These are phyloP conservation scores for Sistotremastrum suecicum DNA, from an alignment of 768 basidiomycete genomes.

Conservation along the genomic window DNA sequence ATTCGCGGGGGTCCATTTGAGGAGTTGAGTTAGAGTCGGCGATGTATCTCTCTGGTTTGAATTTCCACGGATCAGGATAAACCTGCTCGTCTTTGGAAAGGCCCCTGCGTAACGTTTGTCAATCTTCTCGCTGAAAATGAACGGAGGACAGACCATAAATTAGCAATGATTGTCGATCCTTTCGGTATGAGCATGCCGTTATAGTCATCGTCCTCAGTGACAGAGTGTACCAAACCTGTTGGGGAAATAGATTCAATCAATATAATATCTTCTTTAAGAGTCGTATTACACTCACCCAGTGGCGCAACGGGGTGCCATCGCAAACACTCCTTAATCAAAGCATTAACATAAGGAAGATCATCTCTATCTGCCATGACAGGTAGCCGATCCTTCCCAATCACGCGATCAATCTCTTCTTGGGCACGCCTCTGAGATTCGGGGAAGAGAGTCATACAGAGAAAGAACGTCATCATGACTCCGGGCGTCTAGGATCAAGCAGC, in stretches of 20 bases:
- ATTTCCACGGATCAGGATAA: slow-evolving; percentile 35
- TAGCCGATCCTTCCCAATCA: slow-evolving; percentile 24
- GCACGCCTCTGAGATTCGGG: slow-evolving; percentile 36
- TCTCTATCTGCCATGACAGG: slow-evolving; percentile 27
- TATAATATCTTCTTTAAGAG: too few species aligned
- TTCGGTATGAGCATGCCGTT: slow-evolving; percentile 21
- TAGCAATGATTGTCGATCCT: slow-evolving; percentile 13
- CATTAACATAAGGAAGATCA: slow-evolving; percentile 34
- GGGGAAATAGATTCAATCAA: too few species aligned
- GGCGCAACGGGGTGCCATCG: slow-evolving; percentile 33
- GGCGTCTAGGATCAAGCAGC: too few species aligned
- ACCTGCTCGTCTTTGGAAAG: slow-evolving; percentile 35
- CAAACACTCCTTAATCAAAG: slow-evolving; percentile 31
- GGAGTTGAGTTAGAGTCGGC: not conserved
- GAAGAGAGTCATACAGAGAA: not conserved
- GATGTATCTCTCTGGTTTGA: slow-evolving; percentile 25
- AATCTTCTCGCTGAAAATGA: not conserved
- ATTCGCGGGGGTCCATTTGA: slow-evolving; percentile 4
- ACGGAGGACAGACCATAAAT: slow-evolving; percentile 9
- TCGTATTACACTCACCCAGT: not conserved
- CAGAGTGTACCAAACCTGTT: slow-evolving; percentile 27
- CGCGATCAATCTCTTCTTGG: slow-evolving; percentile 37
- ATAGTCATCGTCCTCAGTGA: slow-evolving; percentile 18
- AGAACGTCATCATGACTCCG: too few species aligned
- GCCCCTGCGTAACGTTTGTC: slow-evolving; percentile 21